Base-by-base conservation (phyloP, 495 filamentous ascomycete species). In the Entonaema liquescens region DNA sequence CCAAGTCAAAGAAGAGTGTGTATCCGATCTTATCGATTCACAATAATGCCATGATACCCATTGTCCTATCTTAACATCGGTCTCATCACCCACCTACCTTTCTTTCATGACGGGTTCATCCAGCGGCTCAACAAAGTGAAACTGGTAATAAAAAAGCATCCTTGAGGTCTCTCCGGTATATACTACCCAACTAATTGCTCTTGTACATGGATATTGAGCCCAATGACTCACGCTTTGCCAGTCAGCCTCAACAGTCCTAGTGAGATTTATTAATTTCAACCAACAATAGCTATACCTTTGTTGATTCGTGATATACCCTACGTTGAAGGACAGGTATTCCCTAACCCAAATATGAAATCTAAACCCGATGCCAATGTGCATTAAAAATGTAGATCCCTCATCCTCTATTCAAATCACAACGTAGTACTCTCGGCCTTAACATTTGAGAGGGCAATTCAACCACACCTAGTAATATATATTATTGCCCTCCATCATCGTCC, bases 121-220 rank as follows among this genome's bases (percentile, higher is more conserved):
- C 1, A 23, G 8, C 17, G 8, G 17, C 42, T 40, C 1, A 23
- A 2, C 1, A 19, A 23, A 47, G 42, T 47, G n/a, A 47, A 47
- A 47, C 17, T 19, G 13, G 23, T 23, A 52, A n/a, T n/a, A 5
- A 5, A 15, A 52, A 52, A 52, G 28, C 2, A 52, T 52, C 49
- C 50, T n/a, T 64, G 59, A 31, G 28, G n/a, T 17, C 28, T 2
- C 12, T 19, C 52, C 26, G n/a, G 26, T 56, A 56, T 35, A 56
- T 56, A 56, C 19, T 17, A 13, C 26, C 7, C 15, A 55, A 55
- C n/a, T 55, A 55, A 25, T 26, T 50, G 25, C 8, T n/a, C 26
- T 19, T 28, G 12, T 4, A 28, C 53, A 56, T 56, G 53, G 49
- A 28, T 52, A 52, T 28, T 21, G 2, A 5, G 23, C 7, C 21